Percentiles rank a stretch among this genome's conserved stretches.
Conservation (phyloP, 1,139 yeast species). For the Saccharomyces hybrid region DNA sequence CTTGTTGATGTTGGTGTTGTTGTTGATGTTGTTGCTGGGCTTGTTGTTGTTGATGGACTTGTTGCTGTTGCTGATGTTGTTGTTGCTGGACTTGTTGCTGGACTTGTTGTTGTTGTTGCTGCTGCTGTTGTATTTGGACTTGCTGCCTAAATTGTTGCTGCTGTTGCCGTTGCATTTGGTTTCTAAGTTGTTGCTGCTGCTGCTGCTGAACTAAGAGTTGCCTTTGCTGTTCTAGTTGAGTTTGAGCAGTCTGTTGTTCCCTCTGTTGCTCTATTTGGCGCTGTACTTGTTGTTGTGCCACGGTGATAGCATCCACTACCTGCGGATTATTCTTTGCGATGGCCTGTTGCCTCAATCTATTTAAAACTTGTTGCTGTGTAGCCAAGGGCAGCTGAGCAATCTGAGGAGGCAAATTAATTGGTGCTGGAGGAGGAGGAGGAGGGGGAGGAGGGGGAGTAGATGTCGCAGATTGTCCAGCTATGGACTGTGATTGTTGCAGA, state of each 20-base stretch:
- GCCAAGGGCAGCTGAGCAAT: slow-evolving; percentile 30
- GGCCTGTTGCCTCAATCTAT: slow-evolving; percentile 28
- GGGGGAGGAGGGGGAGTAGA: slow-evolving; percentile 9
- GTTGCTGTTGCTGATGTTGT: slow-evolving; percentile 16
- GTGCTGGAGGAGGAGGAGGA: slow-evolving; percentile 10
- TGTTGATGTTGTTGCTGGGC: slow-evolving; percentile 8
- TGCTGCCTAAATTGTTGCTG: slow-evolving; percentile 11
- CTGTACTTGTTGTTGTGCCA: slow-evolving; percentile 32
- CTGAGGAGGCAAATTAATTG: slow-evolving; percentile 30
- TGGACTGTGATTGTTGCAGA: slow-evolving; percentile 12
- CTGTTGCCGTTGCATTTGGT: slow-evolving; percentile 7
- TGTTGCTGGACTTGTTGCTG: slow-evolving; percentile 19
- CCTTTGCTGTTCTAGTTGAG: slow-evolving; percentile 9
- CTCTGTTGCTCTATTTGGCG: slow-evolving; percentile 27
- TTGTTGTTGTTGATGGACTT: slow-evolving; percentile 11
- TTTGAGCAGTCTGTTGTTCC: slow-evolving; percentile 29
- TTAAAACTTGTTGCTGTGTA: slow-evolving; percentile 28
- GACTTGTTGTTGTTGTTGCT: slow-evolving; percentile 18
- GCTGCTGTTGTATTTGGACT: slow-evolving; percentile 15
- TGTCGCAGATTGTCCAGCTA: slow-evolving; percentile 13
- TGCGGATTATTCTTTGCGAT: slow-evolving; percentile 28
- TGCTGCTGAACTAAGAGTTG: slow-evolving; percentile 5
- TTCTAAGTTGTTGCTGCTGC: slow-evolving; percentile 10
- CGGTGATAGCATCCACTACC: slow-evolving; percentile 35
- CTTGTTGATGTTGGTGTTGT: slow-evolving; percentile 6